Base-by-base conservation (phyloP, 192 early-diverging fungal species). In the Rhizoclosmatium globosum region DNA sequence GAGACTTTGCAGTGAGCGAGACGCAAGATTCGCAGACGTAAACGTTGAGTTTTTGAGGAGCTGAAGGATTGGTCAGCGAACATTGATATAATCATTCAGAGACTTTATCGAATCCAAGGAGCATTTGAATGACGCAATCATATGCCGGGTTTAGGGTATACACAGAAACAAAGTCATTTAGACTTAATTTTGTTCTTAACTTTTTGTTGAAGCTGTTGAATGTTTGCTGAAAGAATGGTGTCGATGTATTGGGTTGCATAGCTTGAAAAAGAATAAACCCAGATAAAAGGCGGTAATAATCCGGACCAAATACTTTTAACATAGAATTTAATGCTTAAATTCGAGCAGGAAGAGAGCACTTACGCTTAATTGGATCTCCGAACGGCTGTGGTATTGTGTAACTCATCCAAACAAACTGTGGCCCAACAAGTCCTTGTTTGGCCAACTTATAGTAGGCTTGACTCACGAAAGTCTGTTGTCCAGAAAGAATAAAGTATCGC, bases 351-450 rank as follows among this genome's bases (percentile, higher is more conserved):
- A 31, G 31, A 31, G 31, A 31, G 31, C 31, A 39, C 56, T 42
- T 23, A 71, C 70, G 46, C 38, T 48, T 23, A 6, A 71, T 7
- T 31, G 70, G 70, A 38, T 71, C 70, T 43, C 56, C 70, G 15
- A 56, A 71, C 21, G 70, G 70, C 23, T 56, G n/a, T 38, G 70
- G 70, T 17, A 68, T 11, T n/a, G 42, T 68, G 21, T 68, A 62
- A 74, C 72, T 74, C 58, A 74, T 74, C 72, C 72, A 74, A 42
- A 74, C 72, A 48, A 48, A 62, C 42, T 23, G 15, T n/a, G 31
- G 15, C 2, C 72, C 59, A 3, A 74, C 72, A 21, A 74, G 59
- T 21, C 59, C 58, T 38, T 62, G 59, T 21, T 59, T 19, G 3
- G 58, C 72, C 9, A 74, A 62, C 17, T 6, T 19, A 19, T 74